Base-by-base conservation (phyloP, 768 basidiomycete genomes). In the Phlebiopsis gigantea region DNA sequence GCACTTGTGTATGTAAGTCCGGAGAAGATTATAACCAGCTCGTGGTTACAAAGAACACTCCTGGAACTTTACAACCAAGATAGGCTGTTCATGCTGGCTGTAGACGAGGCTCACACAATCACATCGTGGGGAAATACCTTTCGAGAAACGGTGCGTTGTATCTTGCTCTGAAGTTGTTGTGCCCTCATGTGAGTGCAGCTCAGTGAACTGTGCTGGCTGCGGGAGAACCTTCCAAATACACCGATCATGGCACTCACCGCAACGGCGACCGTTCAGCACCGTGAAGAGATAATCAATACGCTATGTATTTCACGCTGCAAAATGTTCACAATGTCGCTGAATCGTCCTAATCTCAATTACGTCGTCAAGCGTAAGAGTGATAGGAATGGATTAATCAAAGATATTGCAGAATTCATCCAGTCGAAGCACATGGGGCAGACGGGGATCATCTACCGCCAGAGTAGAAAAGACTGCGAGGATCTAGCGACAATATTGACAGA, bases 241-340 rank as follows among this genome's bases (percentile, higher is more conserved):
- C 96, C 97, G 0, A 88, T 98, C 64, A 97, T 98, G 83, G 97
- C 97, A 0, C 78, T 98, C 46, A 99, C 97, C 0, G 97, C 94
- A 6, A 99, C 96, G 0, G 97, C 96, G 3, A 93, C 91, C 65
- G 74, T 79, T 41, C 77, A 84, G 53, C 87, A 88, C 0, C 79
- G 88, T 45, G 77, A 82, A 21, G 94, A 98, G 70, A 90, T 99
- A 65, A 80, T 87, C 53, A 68, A 74, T 17, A 83, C 82, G 12
- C 82, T 98, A 8, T 73, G 79, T 24, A 79, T 98, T 57, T 67
- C 65, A 21, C 69, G 77, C 56, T 81, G 84, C 53, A 77, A 79
- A 9, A 76, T 80, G 22, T 79, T 96, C 55, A 79, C 75, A 2
- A 88, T 92, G 63, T 95, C 94, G 0, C 97, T 97, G 74, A 98